These are phyloP conservation scores for Naganishia onofrii DNA, from an alignment of 768 basidiomycete genomes.

Conservation along the genomic window DNA sequence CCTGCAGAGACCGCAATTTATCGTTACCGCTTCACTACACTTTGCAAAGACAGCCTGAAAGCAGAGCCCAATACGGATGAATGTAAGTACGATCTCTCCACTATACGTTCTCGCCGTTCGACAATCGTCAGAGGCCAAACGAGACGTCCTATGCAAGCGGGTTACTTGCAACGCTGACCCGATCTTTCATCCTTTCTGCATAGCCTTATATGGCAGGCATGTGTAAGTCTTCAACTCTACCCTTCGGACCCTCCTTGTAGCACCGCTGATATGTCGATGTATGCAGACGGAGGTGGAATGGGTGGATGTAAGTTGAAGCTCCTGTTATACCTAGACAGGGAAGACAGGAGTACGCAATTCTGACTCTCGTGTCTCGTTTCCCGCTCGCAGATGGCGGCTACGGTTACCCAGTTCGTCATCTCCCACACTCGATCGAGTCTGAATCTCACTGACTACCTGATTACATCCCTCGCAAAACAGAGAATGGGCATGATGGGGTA, in stretches of 20 bases:
- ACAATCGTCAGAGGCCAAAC: neutral
- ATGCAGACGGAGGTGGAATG: conserved; percentile 14
- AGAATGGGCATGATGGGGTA: conserved; percentile 21
- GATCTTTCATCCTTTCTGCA: neutral
- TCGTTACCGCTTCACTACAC: conserved; percentile 1
- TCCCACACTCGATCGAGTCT: neutral
- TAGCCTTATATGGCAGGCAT: conserved; percentile 9
- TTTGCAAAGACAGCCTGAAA: neutral
- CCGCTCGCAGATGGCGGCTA: conserved; percentile 13
- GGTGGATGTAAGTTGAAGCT: conserved; percentile 13
- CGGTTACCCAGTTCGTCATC: conserved; percentile 9
- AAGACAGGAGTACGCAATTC: neutral
- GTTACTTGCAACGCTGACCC: neutral
- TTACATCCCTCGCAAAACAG: neutral
- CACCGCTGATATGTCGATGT: neutral
- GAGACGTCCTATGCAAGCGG: neutral
- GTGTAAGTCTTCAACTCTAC: neutral
- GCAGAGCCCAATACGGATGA: neutral
- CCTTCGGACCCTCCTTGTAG: neutral
- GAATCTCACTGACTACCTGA: neutral
- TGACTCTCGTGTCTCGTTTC: neutral
- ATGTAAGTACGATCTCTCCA: neutral
- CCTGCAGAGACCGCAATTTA: neutral
- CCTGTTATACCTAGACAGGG: neutral
- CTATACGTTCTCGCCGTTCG: neutral